These are phyloP conservation scores for Umbelopsis sp. DNA, from an alignment of 192 early-diverging fungal genomes.

Conservation along the genomic window DNA sequence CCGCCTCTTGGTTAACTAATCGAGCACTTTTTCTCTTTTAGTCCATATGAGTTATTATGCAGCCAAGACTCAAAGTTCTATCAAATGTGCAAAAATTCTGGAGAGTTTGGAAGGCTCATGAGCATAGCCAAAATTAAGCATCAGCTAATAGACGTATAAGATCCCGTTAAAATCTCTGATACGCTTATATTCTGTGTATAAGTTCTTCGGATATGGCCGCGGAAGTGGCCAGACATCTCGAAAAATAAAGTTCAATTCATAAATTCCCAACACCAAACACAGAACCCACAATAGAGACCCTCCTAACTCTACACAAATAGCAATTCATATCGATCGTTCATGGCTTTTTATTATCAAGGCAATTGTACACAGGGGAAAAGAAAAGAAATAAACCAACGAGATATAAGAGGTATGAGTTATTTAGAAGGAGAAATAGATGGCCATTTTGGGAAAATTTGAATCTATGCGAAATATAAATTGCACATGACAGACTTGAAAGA, in stretches of 20 bases:
- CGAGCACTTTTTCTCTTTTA: slow-evolving; percentile 24
- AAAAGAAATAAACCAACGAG: not conserved
- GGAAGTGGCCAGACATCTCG: no score
- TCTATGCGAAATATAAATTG: no score
- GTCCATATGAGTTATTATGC: slow-evolving; percentile 71
- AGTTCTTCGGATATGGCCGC: no score
- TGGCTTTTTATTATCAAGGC: not conserved
- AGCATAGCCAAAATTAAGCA: slow-evolving; percentile 52
- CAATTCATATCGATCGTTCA: no score
- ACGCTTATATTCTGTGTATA: not conserved
- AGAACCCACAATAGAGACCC: no score
- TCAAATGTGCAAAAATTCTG: slow-evolving; percentile 80
- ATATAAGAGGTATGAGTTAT: not conserved
- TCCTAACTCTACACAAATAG: no score
- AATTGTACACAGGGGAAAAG: not conserved
- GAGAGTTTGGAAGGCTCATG: slow-evolving; percentile 73
- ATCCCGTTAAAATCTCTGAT: not conserved
- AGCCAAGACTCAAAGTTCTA: slow-evolving; percentile 63
- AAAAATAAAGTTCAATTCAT: no score
- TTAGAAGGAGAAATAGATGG: no score
- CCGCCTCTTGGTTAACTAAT: not conserved
- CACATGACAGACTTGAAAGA: not conserved
- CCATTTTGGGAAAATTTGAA: no score
- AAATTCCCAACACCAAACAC: no score
- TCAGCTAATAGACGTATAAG: slow-evolving; percentile 23